Conservation (phyloP, 2,329 filamentous ascomycete species). For the Aspergillus udagawae region DNA sequence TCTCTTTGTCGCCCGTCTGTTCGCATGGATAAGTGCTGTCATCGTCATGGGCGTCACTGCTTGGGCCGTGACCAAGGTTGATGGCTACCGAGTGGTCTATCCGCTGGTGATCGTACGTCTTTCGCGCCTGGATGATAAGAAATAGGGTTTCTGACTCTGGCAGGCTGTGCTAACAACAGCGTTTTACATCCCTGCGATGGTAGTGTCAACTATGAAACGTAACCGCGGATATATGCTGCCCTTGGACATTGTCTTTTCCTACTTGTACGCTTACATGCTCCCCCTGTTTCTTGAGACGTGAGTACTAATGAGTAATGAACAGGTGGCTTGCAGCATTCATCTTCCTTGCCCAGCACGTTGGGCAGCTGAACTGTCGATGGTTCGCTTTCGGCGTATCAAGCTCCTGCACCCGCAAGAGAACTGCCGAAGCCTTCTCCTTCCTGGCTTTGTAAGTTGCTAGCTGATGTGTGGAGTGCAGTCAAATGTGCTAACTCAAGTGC, state of each 20-base stretch:
- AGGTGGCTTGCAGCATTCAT: constrained; percentile 10
- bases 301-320: background rate
- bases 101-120: constrained; percentile 10
- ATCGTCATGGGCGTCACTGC: constrained; percentile 12
- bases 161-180: constrained; percentile 9
- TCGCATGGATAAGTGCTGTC: constrained; percentile 11
- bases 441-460: background rate
- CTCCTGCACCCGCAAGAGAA: constrained; percentile 1
- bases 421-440: constrained; percentile 4
- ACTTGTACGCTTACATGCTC: constrained; percentile 4
- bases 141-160: background rate
- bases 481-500: background rate
- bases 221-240: constrained; percentile 15
- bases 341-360: constrained; percentile 6
- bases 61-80: constrained; percentile 9
- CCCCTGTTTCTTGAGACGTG: background rate
- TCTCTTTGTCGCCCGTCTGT: constrained; percentile 9
- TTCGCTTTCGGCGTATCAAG: background rate
- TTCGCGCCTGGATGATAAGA: background rate
- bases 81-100: constrained; percentile 12
- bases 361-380: background rate
- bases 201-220: constrained; percentile 8
- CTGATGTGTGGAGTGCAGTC: background rate
- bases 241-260: constrained; percentile 15
- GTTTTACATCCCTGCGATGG: constrained; percentile 14